Conservation (phyloP, 1,139 yeast species). For the Candida sp. region DNA sequence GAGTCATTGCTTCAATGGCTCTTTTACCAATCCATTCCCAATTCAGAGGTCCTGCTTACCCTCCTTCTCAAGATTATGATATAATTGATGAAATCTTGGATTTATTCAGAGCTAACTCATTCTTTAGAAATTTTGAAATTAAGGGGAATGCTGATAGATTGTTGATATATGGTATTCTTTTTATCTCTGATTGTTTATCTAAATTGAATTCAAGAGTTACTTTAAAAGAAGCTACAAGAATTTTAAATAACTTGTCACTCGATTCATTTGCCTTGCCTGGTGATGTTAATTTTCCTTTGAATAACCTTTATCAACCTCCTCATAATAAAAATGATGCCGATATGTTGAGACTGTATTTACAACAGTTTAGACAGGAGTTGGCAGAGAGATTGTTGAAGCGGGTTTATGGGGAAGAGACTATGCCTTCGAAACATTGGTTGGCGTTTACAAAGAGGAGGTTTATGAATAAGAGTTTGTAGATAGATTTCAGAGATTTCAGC, state of each 20-base stretch:
- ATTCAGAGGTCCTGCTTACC: conserved; percentile 90
- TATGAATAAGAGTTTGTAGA: conserved; percentile 75
- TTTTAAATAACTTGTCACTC: conserved; percentile 77
- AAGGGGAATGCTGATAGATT: conserved; percentile 94
- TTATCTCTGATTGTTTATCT: conserved; percentile 79
- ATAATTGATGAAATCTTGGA: conserved; percentile 89
- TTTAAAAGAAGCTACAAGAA: conserved; percentile 65
- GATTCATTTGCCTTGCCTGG: conserved; percentile 94
- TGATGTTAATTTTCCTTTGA: conserved; percentile 90
- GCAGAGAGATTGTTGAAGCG: conserved; percentile 76
- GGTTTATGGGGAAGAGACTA: conserved; percentile 57
- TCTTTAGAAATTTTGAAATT: conserved; percentile 95
- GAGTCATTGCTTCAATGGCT: conserved; percentile 64
- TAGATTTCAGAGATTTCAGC: too few species aligned
- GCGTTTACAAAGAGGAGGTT: conserved; percentile 94
- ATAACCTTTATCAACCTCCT: conserved; percentile 78
- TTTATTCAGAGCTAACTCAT: conserved; percentile 91
- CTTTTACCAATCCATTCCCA: conserved; percentile 80
- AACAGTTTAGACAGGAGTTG: conserved; percentile 94
- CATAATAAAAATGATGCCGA: conserved; percentile 73
- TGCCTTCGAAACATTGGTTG: conserved; percentile 85
- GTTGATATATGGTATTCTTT: conserved; percentile 93
- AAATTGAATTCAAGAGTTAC: conserved; percentile 47
- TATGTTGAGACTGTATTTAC: conserved; percentile 72
- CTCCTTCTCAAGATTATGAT: conserved; percentile 80